Evolutionary conservation across 176 grass and related monocot genomes (phyloP), one percentile per base, ranked within the genome.

Genomic region (Triticum monococcum): DNA sequence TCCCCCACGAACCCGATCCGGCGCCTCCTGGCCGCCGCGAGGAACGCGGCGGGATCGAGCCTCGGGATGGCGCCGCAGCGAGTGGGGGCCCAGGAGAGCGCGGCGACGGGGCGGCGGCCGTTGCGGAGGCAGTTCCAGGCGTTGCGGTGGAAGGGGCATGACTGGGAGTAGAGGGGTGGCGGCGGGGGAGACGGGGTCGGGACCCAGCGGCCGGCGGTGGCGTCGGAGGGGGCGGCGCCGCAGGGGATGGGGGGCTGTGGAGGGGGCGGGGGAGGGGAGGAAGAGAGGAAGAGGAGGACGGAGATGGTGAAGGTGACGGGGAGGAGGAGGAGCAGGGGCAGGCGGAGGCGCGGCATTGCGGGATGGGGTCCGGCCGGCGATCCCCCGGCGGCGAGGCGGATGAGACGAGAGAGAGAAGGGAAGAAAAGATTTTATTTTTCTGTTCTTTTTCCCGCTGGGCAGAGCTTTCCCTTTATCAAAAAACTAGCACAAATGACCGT

Each of bases 111-210:
- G 37, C 87, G 88, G 0, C 83, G 71, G 30, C 74, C 65, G 77
- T 98, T 98, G 75, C 91, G 93, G 72, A 93, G 85, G 91, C 93
- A 98, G 68, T 98, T 98, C 95, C 95, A 95, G 64, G 93, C 89
- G 79, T 95, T 93, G 68, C 95, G 95, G 72, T 98, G 95, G 86
- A 95, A 98, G 35, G 91, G 93, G 84, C 93, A 98, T 52, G 93
- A 77, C 35, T 82, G n/a, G 26, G 79, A 61, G 35, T 98, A 98
- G 77, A 98, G 81, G 14, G 78, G 85, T 8, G 62, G 77, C 60
- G 89, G 30, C n/a, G 85, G 16, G 12, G 64, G 81, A 0, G 57
- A 20, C 16, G 83, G 59, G 4, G 48, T 81, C 31, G 85, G 88
- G 30, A 89, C 80, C 96, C 92, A 96, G 65, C 75, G 86, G 28